Evolutionary conservation across 2,329 filamentous ascomycete species (phyloP), one percentile per base, ranked within the genome.

Genomic region (Fusarium luffae): DNA sequence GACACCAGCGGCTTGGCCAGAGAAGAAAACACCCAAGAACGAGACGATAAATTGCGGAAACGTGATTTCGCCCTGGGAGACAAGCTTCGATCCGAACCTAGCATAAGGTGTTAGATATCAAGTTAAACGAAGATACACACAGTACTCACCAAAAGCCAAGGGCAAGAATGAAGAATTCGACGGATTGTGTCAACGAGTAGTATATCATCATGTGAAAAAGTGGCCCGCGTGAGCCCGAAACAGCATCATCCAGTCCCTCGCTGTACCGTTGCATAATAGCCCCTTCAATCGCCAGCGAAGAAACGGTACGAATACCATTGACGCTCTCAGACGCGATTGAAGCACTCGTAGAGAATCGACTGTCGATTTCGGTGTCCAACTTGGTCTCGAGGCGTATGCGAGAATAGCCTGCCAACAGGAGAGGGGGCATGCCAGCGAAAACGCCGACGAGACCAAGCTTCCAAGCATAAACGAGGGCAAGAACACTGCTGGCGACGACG

Each of bases 41-140:
- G 84, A 79, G 19, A 87, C 79, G 52, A 86, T 77, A 51, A 82
- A 82, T 57, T 79, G 75, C 56, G 86, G 86, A 74, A 88, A 86
- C 2, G 82, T 85, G 59, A 87, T 79, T 62, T 83, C 86, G 2
- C 74, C 75, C 76, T 73, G 65, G 0, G 77, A 80, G 2, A 82
- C 69, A 0, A 82, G 71, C 2, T 73, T 72, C 27, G 77, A 79
- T 8, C 80, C 80, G 28, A 9, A 54, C 50, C 50, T 51, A n/a
- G 18, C 0, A n/a, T n/a, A 0, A n/a, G 34, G 11, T 0, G 10
- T 37, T 7, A 37, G 34, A 4, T 11, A 37, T 37, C 18, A n/a
- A 11, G 34, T 11, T 2, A 2, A 11, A 37, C 0, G 1, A 4
- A n/a, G 7, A 7, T 2, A 11, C 2, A 3, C 18, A n/a, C 9